phyloP scores from a whole-genome alignment of 2,329 filamentous ascomycete species.

The Colletotrichum lupini region DNA sequence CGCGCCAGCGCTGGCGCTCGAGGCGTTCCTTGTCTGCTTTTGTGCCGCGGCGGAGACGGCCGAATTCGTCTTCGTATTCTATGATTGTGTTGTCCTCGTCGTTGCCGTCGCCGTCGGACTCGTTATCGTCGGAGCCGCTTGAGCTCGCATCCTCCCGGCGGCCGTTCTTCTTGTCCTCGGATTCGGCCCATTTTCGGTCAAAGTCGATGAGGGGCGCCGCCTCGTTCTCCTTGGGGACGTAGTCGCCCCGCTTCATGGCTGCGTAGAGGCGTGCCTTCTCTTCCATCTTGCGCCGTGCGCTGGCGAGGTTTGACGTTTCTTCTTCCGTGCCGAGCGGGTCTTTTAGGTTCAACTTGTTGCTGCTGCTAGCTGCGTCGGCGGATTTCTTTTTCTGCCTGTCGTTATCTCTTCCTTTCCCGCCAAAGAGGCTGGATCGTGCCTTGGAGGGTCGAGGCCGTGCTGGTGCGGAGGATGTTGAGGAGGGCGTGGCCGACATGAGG shows the following conservation, averaged over 20 bases:
- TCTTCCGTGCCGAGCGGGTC: conserved; percentile 67
- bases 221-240: conserved; percentile 74
- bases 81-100: conserved; percentile 70
- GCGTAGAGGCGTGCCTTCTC: conserved; percentile 91
- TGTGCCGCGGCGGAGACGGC: conserved; percentile 81
- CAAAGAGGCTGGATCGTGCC: conserved; percentile 77
- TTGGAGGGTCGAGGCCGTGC: conserved; percentile 64
- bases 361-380: conserved; percentile 42
- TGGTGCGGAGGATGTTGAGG: conserved; percentile 53
- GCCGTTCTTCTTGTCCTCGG: conserved; percentile 52
- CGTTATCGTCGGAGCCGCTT: conserved; percentile 48
- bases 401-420: conserved; percentile 56
- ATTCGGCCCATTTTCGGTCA: conserved; percentile 93
- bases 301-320: conserved; percentile 74
- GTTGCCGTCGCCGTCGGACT: conserved; percentile 50
- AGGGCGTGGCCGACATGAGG: conserved; percentile 67
- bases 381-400: conserved; percentile 68
- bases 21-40: conserved; percentile 74
- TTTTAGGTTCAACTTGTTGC: conserved; percentile 61
- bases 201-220: conserved; percentile 86
- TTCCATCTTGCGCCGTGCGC: conserved; percentile 84
- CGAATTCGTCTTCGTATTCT: conserved; percentile 93
- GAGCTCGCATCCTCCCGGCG: conserved; percentile 72
- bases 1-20: conserved; percentile 65
- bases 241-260: conserved; percentile 90